Conservation (phyloP, 1,139 yeast genomes). For the Pichia sp. region DNA sequence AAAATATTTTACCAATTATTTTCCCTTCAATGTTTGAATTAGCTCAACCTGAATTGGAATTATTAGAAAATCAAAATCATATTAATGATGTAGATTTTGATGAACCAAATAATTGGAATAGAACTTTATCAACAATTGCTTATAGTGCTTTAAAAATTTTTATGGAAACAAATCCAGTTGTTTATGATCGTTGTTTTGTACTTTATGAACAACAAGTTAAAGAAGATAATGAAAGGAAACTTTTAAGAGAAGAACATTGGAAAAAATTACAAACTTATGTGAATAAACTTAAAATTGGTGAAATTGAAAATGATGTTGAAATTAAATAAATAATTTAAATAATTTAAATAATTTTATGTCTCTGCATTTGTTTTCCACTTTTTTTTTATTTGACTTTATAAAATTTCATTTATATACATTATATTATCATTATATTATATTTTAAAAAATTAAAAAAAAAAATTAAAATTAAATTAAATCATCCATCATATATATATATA, state of each 20-base stretch:
- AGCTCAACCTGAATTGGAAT: constrained; percentile 39
- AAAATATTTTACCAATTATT: constrained; percentile 84
- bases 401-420: too few relatives aligned
- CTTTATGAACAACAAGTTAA: constrained; percentile 71
- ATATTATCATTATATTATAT: too few relatives aligned
- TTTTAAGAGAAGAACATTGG: constrained; percentile 69
- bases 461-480: too few relatives aligned
- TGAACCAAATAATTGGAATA: constrained; percentile 58
- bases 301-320: constrained; percentile 22
- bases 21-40: constrained; percentile 87
- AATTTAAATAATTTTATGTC: too few relatives aligned
- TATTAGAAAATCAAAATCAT: constrained; percentile 36
- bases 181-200: constrained; percentile 88
- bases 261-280: constrained; percentile 62
- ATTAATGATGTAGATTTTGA: constrained; percentile 25
- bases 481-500: too few relatives aligned
- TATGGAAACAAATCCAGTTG: constrained; percentile 86
- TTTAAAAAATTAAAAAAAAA: too few relatives aligned
- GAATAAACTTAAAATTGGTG: constrained; percentile 30
- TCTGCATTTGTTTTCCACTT: not conserved
- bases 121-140: constrained; percentile 86
- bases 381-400: not conserved
- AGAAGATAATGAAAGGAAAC: constrained; percentile 56
- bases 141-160: constrained; percentile 87
- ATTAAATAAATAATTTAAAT: constrained; percentile 21